Conservation (phyloP, 768 basidiomycete genomes). For the Leccinum subgranulosum region DNA sequence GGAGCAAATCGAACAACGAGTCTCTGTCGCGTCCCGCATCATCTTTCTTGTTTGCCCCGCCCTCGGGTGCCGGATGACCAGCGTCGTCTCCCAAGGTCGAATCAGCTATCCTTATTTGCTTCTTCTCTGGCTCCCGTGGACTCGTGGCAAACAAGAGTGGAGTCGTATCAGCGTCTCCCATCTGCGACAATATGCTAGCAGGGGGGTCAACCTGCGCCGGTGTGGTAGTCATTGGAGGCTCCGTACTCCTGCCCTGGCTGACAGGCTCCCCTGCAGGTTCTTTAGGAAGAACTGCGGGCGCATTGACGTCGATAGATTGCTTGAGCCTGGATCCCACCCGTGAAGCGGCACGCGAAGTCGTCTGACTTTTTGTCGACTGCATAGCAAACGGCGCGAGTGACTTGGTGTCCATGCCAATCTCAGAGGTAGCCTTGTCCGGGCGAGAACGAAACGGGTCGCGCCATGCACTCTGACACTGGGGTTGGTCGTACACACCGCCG, state of each 20-base stretch:
- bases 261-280: background rate
- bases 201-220: conserved; percentile 27
- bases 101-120: background rate
- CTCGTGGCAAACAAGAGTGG: conserved; percentile 4
- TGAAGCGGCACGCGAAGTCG: conserved; percentile 5
- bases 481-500: conserved; percentile 25
- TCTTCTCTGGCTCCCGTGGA: background rate
- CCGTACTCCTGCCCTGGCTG: background rate
- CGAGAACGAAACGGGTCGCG: conserved; percentile 12
- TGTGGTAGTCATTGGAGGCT: conserved; percentile 9
- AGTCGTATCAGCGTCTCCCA: background rate
- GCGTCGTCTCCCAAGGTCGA: background rate
- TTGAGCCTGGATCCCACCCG: conserved; percentile 4
- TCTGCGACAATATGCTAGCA: conserved; percentile 10
- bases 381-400: conserved; percentile 5
- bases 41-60: background rate
- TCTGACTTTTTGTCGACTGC: background rate
- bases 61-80: background rate
- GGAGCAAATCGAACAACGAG: conserved; percentile 1
- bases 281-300: background rate
- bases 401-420: background rate
- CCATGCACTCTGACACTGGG: conserved; percentile 6
- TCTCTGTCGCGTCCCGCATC: background rate
- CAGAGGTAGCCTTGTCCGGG: conserved; percentile 14
- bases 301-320: background rate